These are phyloP conservation scores for Ogataea chonburiensis DNA, from an alignment of 805 yeast genomes.

Conservation along the genomic window DNA sequence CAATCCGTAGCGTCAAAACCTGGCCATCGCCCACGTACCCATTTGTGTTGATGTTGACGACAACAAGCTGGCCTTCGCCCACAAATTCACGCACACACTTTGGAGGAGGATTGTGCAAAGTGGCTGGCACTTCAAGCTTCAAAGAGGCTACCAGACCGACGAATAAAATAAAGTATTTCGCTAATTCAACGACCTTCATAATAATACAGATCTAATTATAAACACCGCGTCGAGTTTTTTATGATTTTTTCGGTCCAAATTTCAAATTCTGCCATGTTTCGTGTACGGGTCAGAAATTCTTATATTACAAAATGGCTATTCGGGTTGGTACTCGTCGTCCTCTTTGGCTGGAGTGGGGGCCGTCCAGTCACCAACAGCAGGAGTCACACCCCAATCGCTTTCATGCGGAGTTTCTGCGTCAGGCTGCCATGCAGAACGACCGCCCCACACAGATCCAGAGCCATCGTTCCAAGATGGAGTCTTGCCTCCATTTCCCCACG, in stretches of 20 bases:
- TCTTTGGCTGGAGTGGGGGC: constrained; percentile 45
- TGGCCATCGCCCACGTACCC: constrained; percentile 90
- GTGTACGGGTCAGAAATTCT: constrained; percentile 4
- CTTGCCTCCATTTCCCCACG: constrained; percentile 43
- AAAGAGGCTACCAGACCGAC: constrained; percentile 19
- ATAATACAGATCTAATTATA: constrained; percentile 9
- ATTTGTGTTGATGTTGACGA: constrained; percentile 70
- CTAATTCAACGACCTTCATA: constrained; percentile 8
- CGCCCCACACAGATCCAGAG: constrained; percentile 33
- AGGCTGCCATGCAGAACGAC: constrained; percentile 45
- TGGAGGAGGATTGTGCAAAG: constrained; percentile 40
- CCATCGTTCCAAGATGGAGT: constrained; percentile 42
- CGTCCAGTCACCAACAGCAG: constrained; percentile 47
- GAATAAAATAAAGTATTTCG: constrained; percentile 6
- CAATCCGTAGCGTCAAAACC: constrained; percentile 59
- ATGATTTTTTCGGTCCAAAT: constrained; percentile 2
- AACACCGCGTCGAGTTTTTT: constrained; percentile 14
- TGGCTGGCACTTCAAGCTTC: constrained; percentile 35
- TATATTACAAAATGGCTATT: constrained; percentile 6
- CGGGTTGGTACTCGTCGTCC: constrained; percentile 28
- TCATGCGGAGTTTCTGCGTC: constrained; percentile 25
- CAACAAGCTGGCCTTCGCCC: constrained; percentile 79
- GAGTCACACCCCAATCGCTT: constrained; percentile 42
- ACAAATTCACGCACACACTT: constrained; percentile 93
- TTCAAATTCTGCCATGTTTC: constrained; percentile 5